These are phyloP conservation scores for Akanthomyces lecanii DNA, from an alignment of 2,329 filamentous ascomycete genomes.

Conservation along the genomic window DNA sequence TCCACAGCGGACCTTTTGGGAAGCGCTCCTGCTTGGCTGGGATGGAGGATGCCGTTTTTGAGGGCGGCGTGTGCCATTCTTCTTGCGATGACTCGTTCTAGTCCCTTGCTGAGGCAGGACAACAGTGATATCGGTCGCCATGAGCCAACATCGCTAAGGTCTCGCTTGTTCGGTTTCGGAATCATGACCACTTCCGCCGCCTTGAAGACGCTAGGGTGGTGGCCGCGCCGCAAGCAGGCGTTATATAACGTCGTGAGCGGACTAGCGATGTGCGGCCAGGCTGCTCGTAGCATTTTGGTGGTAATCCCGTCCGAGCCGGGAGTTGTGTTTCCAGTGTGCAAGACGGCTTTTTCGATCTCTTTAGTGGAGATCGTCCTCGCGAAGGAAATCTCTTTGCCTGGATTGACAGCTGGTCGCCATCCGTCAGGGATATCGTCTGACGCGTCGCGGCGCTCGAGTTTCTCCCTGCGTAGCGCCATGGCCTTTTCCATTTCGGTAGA, in stretches of 20 bases:
- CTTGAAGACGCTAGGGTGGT: slow-evolving; percentile 22
- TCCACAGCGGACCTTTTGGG: too few species aligned
- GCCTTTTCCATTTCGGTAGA: slow-evolving; percentile 7
- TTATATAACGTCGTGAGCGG: slow-evolving; percentile 11
- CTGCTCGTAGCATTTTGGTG: slow-evolving; percentile 6
- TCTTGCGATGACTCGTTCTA: too few species aligned
- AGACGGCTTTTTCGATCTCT: slow-evolving; percentile 6
- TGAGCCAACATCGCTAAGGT: too few species aligned
- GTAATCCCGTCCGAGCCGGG: slow-evolving; percentile 5
- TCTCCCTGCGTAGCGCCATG: slow-evolving; percentile 4
- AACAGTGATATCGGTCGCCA: too few species aligned
- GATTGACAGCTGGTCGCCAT: neutral
- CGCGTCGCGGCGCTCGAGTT: neutral
- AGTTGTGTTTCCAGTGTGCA: slow-evolving; percentile 6
- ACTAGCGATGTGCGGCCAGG: slow-evolving; percentile 2
- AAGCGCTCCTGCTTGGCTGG: too few species aligned
- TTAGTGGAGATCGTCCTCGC: neutral
- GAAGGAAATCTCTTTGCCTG: neutral
- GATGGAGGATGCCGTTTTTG: too few species aligned
- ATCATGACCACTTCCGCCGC: slow-evolving; percentile 25
- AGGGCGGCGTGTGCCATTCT: too few species aligned
- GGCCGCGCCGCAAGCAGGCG: slow-evolving; percentile 14
- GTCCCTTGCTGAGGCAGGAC: too few species aligned
- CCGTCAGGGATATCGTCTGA: neutral
- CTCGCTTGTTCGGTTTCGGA: slow-evolving; percentile 22